These are phyloP conservation scores for Boletellus ananiceps DNA, from an alignment of 768 basidiomycete genomes.

Conservation along the genomic window DNA sequence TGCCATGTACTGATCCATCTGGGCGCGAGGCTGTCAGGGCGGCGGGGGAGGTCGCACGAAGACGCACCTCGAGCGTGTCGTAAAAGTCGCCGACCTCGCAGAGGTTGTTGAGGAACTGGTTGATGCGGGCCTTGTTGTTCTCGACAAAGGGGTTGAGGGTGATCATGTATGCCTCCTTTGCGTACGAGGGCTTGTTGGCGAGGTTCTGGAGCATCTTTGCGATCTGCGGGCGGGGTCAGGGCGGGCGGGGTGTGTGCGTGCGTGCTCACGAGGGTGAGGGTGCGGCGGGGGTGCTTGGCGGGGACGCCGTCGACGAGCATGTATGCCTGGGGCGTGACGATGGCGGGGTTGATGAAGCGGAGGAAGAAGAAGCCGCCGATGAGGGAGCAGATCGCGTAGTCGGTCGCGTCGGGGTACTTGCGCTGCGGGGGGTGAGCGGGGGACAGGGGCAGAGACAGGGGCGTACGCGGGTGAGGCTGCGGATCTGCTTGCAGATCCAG, in stretches of 20 bases:
- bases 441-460: neutral
- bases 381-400: conserved; percentile 96
- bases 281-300: conserved; percentile 95
- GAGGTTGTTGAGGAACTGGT: conserved; percentile 91
- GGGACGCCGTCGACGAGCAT: conserved; percentile 99
- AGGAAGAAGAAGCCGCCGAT: conserved; percentile 99
- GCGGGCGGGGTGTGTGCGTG: conserved; percentile 78
- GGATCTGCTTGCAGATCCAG: conserved; percentile 99
- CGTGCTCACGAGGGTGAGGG: conserved; percentile 83
- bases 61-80: conserved; percentile 88
- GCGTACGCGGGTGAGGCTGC: conserved; percentile 88
- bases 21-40: neutral
- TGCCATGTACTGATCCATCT: conserved; percentile 99
- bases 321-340: conserved; percentile 98
- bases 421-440: conserved; percentile 47
- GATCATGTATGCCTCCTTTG: conserved; percentile 98
- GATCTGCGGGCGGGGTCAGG: conserved; percentile 51
- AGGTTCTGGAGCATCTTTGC: conserved; percentile 99
- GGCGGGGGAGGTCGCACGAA: neutral
- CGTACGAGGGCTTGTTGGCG: conserved; percentile 96
- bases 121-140: conserved; percentile 97
- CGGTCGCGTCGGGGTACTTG: conserved; percentile 98
- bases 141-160: conserved; percentile 98
- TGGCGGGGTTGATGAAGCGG: conserved; percentile 98
- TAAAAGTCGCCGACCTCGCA: conserved; percentile 99